A percentile compares a stretch with the other conserved stretches of the same genome.
Conservation (phyloP, 345 rosid genomes). For the Abelmoschus esculentus region DNA sequence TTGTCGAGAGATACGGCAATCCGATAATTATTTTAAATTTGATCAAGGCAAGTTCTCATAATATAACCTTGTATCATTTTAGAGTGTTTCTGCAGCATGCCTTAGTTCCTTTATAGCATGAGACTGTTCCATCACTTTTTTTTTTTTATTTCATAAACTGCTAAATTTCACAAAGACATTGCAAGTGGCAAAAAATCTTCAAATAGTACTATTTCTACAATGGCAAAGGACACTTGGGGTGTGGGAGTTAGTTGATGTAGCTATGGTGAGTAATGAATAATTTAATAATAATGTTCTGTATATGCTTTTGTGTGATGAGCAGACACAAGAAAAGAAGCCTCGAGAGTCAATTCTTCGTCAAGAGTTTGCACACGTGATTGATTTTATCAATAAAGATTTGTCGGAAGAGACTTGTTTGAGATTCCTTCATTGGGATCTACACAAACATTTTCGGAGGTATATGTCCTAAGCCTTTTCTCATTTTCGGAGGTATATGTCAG, state of each 20-base stretch:
- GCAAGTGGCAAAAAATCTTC: conserved; percentile 2
- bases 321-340: conserved; percentile 72
- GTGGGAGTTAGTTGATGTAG: background rate
- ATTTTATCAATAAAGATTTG: conserved; percentile 73
- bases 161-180: conserved; percentile 9
- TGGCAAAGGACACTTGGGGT: background rate
- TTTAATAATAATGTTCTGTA: background rate
- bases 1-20: conserved; percentile 76
- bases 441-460: conserved; percentile 79
- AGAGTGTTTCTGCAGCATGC: conserved; percentile 5
- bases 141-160: background rate
- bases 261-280: background rate
- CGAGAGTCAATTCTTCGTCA: conserved; percentile 87
- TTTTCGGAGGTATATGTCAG: conserved; percentile 48
- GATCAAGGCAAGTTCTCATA: conserved; percentile 59
- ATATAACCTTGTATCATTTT: conserved; percentile 3
- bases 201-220: background rate
- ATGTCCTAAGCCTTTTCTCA: conserved; percentile 9
- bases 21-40: conserved; percentile 91
- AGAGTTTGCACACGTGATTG: conserved; percentile 95
- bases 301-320: conserved; percentile 16
- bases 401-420: conserved; percentile 64
- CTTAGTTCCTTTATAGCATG: background rate
- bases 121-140: background rate
- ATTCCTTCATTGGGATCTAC: conserved; percentile 87